Conservation (phyloP, 108 stramenopile genomes). For the Craspedostauros australis region DNA sequence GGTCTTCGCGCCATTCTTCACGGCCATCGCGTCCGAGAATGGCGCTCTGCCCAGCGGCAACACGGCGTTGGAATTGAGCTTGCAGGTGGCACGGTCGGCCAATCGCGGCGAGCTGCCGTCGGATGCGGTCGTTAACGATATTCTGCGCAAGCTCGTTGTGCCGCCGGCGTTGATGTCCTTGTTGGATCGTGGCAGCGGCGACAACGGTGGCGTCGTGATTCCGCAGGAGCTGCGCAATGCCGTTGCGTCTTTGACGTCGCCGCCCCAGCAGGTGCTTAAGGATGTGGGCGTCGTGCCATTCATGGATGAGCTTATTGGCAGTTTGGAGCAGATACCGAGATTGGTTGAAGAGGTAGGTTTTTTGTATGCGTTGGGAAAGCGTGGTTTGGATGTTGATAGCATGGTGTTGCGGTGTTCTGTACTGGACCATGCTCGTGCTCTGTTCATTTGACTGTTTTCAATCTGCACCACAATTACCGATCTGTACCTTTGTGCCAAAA, state of each 20-base stretch:
- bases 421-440: no score
- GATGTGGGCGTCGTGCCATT: conserved; percentile 58
- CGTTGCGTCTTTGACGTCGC: conserved; percentile 32
- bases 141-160: no score
- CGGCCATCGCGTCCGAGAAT: conserved; percentile 42
- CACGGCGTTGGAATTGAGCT: conserved; percentile 22
- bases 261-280: conserved; percentile 35
- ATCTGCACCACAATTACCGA: no score
- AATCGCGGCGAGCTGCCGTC: conserved; percentile 50
- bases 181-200: background rate
- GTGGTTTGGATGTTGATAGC: no score
- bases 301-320: conserved; percentile 58
- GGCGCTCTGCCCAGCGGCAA: conserved; percentile 28
- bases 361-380: no score
- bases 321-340: conserved; percentile 86
- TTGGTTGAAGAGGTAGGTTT: conserved; percentile 76
- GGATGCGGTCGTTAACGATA: conserved; percentile 43
- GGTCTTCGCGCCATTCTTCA: conserved; percentile 77
- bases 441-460: no score
- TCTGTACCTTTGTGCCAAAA: background rate
- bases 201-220: conserved; percentile 25
- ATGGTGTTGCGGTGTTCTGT: no score
- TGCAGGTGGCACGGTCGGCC: conserved; percentile 36
- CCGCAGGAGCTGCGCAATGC: conserved; percentile 48
- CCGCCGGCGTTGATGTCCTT: no score